phyloP scores from a whole-genome alignment of 164 flowering plant genomes.

The Amborella trichopoda region DNA sequence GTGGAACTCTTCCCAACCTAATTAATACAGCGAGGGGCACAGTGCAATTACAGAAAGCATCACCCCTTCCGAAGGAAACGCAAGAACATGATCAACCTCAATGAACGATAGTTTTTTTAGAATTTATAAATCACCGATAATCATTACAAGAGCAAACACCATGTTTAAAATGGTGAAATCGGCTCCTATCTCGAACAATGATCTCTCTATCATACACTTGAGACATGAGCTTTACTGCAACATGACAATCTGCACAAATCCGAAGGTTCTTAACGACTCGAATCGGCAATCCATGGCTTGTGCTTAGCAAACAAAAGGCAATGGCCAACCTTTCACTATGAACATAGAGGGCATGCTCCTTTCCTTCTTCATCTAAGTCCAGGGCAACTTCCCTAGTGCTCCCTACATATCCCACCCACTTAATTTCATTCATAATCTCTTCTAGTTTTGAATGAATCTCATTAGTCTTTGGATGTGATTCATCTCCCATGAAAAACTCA shows the following conservation, averaged over 20 bases:
- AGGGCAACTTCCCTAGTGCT: conserved; percentile 10
- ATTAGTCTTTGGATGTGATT: conserved; percentile 28
- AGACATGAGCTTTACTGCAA: conserved; percentile 50
- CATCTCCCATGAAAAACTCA: conserved; percentile 43
- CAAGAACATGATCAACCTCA: too few species aligned
- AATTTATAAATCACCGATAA: conserved; percentile 77
- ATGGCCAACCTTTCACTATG: too few species aligned
- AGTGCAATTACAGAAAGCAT: too few species aligned
- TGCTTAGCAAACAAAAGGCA: conserved; percentile 23
- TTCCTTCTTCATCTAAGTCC: conserved; percentile 28
- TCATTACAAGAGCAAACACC: conserved; percentile 65
- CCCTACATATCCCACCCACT: too few species aligned
- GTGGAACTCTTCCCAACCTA: too few species aligned
- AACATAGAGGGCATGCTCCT: conserved; percentile 23
- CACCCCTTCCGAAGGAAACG: too few species aligned
- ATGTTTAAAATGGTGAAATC: conserved; percentile 62
- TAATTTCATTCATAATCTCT: too few species aligned
- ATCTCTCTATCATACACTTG: conserved; percentile 38
- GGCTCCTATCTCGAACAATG: conserved; percentile 56
- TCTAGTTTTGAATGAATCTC: too few species aligned
- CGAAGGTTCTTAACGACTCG: conserved; percentile 30
- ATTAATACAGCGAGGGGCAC: too few species aligned
- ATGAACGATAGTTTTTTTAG: too few species aligned
- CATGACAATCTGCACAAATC: conserved; percentile 43
- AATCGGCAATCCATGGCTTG: conserved; percentile 12